Evolutionary conservation across 2,329 filamentous ascomycete genomes (phyloP).

Genomic region (Colletotrichum godetiae): DNA sequence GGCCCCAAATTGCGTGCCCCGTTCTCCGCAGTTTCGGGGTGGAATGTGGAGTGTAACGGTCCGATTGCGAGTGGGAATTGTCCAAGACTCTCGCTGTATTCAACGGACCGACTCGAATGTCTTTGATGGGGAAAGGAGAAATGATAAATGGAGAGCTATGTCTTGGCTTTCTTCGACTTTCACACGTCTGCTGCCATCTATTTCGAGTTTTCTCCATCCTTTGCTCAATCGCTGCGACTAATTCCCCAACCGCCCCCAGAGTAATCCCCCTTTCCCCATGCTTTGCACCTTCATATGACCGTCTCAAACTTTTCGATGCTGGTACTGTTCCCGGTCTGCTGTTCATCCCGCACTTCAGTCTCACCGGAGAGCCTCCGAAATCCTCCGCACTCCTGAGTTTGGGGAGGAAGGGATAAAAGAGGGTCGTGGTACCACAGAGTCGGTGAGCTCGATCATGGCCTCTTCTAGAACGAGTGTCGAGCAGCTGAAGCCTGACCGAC

Average conservation of each 20-base stretch:
- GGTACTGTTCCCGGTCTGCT: not conserved
- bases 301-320: not conserved
- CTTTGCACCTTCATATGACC: not conserved
- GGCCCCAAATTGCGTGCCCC: conserved; percentile 18
- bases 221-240: not conserved
- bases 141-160: conserved; percentile 20
- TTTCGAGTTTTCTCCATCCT: not conserved
- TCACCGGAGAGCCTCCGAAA: not conserved
- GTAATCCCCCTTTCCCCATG: not conserved
- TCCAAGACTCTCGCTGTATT: conserved; percentile 23
- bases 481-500: not conserved
- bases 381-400: not conserved
- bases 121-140: conserved; percentile 14
- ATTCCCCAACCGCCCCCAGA: not conserved
- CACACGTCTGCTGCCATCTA: not conserved
- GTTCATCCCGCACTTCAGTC: not conserved
- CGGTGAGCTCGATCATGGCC: not conserved
- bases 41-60: conserved; percentile 16
- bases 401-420: not conserved
- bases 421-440: not conserved
- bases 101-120: conserved; percentile 30
- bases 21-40: conserved; percentile 14
- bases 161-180: conserved; percentile 21
- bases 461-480: not conserved
- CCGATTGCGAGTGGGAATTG: conserved; percentile 15